These are phyloP conservation scores for Excoecaria agallocha DNA, from an alignment of 345 rosid genomes.

Conservation along the genomic window DNA sequence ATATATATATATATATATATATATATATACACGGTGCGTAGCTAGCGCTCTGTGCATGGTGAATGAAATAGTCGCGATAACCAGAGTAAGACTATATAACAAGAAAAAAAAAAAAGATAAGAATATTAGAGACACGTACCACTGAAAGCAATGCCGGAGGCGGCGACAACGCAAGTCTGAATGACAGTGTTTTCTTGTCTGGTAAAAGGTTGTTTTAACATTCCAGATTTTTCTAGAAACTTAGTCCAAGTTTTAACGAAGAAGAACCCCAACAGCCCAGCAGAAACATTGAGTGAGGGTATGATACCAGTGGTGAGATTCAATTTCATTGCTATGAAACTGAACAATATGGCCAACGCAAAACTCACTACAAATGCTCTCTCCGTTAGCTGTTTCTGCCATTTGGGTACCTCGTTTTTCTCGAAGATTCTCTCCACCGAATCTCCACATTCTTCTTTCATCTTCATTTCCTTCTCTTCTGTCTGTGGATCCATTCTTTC, in stretches of 20 bases:
- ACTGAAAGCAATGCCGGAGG: slow-evolving; percentile 77
- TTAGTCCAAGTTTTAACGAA: slow-evolving; percentile 66
- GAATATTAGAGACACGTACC: slow-evolving; percentile 26
- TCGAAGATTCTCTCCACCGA: slow-evolving; percentile 57
- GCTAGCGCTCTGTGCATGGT: too few relatives aligned
- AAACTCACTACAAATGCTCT: slow-evolving; percentile 65
- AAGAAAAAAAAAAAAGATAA: too few relatives aligned
- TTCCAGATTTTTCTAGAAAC: slow-evolving; percentile 40
- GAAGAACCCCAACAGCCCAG: slow-evolving; percentile 72
- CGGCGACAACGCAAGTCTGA: slow-evolving; percentile 79
- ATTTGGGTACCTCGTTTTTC: slow-evolving; percentile 47
- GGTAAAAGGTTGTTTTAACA: slow-evolving; percentile 57
- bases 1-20: too few relatives aligned
- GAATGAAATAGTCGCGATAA: too few relatives aligned
- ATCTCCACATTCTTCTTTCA: slow-evolving; percentile 6
- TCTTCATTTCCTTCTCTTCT: neutral
- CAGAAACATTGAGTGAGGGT: slow-evolving; percentile 70
- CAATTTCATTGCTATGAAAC: slow-evolving; percentile 70
- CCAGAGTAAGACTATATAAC: too few relatives aligned
- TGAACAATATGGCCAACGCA: slow-evolving; percentile 50
- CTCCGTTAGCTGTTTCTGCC: slow-evolving; percentile 62
- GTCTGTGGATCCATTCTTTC: neutral
- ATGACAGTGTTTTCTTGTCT: slow-evolving; percentile 77
- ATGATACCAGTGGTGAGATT: slow-evolving; percentile 71
- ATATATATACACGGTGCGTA: too few relatives aligned